Base-by-base conservation (phyloP, 768 basidiomycete genomes). In the Leccinum uliginosum region DNA sequence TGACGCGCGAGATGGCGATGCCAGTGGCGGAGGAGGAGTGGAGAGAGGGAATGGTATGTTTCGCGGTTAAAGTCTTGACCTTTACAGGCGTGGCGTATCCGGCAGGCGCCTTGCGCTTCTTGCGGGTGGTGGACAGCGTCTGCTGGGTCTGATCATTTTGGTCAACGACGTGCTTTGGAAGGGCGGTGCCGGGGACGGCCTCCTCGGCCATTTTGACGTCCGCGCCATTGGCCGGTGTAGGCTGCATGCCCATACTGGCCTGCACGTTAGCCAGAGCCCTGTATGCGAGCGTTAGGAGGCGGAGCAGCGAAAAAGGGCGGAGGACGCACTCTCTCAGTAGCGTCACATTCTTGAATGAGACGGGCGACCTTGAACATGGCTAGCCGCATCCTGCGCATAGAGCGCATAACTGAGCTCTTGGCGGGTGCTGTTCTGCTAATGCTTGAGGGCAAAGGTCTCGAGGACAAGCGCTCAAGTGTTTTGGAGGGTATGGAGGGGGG, bases 401-500 rank as follows among this genome's bases (percentile, higher is more conserved):
- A 98, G 81, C 8, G 96, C 86, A 72, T 98, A 95, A 68, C 93
- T 96, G 52, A 98, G 79, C 72, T 99, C 97, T 70, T 98, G 97
- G 54, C 94, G 85, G 47, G 82, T 80, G 26, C 86, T 83, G 72
- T 91, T 89, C 75, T 89, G 83, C 71, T 96, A 90, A 67, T 95
- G 89, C 71, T 91, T 91, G 56, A 98, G 83, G 32, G 90, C 83
- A 72, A 91, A 89, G 4, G 84, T 85, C 73, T 95, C 94, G 54
- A 99, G 84, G 62, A 97, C 89, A 65, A 93, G 78, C 21, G 94
- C 85, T n/a, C n/a, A n/a, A n/a, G 74, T 99, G 65, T 94, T 91
- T 78, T 98, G 94, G 27, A 99, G 81, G n/a, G 89, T 82, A 62
- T 92, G 91, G 34, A 99, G 82, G 40, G 97, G 81, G 0, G 92